These are phyloP conservation scores for Lentinula sp. DNA, from an alignment of 768 basidiomycete species.

Conservation along the genomic window DNA sequence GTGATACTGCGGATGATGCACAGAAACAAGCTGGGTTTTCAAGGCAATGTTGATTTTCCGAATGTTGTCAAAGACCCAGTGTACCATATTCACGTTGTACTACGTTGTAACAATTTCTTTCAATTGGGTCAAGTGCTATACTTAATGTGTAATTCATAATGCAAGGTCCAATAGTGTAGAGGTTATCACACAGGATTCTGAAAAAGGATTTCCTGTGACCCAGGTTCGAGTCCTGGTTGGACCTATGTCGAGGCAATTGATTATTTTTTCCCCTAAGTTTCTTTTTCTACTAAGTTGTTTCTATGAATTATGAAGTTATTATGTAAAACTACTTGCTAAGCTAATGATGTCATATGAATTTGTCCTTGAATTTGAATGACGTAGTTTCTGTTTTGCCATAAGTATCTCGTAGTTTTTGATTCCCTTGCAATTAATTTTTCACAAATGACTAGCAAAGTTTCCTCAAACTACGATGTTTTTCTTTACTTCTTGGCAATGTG, in stretches of 20 bases:
- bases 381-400: not conserved
- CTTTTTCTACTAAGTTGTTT: not conserved
- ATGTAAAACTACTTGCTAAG: too few relatives aligned
- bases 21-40: constrained; percentile 25
- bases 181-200: constrained; percentile 3
- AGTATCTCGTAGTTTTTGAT: not conserved
- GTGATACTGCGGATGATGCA: constrained; percentile 17
- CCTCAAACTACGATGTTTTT: constrained; percentile 24
- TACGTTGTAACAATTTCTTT: not conserved
- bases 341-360: not conserved
- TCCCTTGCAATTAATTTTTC: not conserved
- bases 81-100: too few relatives aligned
- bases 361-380: not conserved
- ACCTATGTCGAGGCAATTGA: not conserved
- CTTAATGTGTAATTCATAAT: too few relatives aligned
- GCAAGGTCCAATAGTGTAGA: not conserved
- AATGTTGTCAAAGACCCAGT: not conserved
- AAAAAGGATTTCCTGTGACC: not conserved
- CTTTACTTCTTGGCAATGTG: constrained; percentile 31
- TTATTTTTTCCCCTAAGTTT: not conserved
- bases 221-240: constrained; percentile 7
- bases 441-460: constrained; percentile 19
- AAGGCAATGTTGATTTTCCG: constrained; percentile 27
- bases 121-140: too few relatives aligned
- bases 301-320: too few relatives aligned